Conservation (phyloP, 345 rosid genomes). For the Ricinus communis region DNA sequence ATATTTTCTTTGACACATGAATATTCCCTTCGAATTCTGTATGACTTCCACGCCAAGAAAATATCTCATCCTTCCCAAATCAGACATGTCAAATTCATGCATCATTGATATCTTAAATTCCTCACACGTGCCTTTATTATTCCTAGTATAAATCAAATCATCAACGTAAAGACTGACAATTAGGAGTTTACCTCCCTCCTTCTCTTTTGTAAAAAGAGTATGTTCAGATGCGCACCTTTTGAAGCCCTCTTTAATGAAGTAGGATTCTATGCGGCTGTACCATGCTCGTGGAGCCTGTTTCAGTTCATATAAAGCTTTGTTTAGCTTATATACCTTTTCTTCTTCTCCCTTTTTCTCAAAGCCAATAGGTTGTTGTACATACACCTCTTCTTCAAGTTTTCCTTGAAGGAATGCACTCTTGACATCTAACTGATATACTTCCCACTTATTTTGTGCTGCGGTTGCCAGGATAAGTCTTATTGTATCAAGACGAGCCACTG, state of each 20-base stretch:
- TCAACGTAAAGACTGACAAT: not conserved
- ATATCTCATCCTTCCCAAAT: too few species aligned
- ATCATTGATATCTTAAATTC: too few species aligned
- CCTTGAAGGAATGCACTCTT: not conserved
- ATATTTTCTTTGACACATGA: too few species aligned
- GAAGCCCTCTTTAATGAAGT: not conserved
- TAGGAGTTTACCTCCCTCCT: not conserved
- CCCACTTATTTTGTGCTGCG: not conserved
- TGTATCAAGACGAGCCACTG: not conserved
- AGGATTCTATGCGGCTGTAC: not conserved
- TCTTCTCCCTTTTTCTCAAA: not conserved
- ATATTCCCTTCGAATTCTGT: too few species aligned
- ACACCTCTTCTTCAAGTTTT: not conserved
- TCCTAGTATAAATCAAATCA: not conserved
- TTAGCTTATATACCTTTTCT: not conserved
- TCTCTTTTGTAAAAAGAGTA: not conserved
- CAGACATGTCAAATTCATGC: too few species aligned
- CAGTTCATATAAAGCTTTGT: not conserved
- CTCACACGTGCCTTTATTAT: not conserved
- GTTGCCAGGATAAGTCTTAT: not conserved
- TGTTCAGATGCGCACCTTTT: not conserved
- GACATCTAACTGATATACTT: not conserved
- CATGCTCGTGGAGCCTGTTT: not conserved
- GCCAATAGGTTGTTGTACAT: not conserved
- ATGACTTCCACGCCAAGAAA: too few species aligned